These are phyloP conservation scores for Ceratocystis ficicola DNA, from an alignment of 2,329 filamentous ascomycete species.

Conservation along the genomic window DNA sequence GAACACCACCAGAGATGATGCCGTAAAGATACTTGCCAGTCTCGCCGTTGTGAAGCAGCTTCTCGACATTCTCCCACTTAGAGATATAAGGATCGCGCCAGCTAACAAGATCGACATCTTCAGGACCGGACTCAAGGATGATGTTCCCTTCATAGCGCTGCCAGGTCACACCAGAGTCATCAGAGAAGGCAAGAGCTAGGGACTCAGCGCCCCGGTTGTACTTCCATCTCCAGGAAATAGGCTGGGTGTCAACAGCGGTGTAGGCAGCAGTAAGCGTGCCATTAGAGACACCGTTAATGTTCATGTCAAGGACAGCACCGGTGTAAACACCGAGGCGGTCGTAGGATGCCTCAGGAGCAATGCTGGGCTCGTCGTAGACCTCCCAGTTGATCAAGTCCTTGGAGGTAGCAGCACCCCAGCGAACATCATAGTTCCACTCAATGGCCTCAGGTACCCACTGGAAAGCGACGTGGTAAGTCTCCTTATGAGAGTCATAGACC, in stretches of 20 bases:
- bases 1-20: slow-evolving; percentile 31
- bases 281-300: slow-evolving; percentile 30
- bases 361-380: slow-evolving; percentile 22
- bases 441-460: slow-evolving; percentile 26
- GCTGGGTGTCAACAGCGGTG: slow-evolving; percentile 34
- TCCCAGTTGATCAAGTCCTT: slow-evolving; percentile 32
- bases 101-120: slow-evolving; percentile 24
- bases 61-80: slow-evolving; percentile 23
- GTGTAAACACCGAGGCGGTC: slow-evolving; percentile 37
- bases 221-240: slow-evolving; percentile 36
- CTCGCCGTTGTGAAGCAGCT: slow-evolving; percentile 21
- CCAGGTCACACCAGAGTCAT: slow-evolving; percentile 28
- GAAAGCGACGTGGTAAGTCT: slow-evolving; percentile 35
- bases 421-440: slow-evolving; percentile 25
- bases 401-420: slow-evolving; percentile 31
- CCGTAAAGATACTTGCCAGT: slow-evolving; percentile 30
- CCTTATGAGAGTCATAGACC: slow-evolving; percentile 34
- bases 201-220: slow-evolving; percentile 37
- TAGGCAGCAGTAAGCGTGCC: slow-evolving; percentile 34
- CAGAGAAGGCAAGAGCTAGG: slow-evolving; percentile 34
- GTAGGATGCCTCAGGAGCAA: slow-evolving; percentile 28
- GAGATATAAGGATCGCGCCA: slow-evolving; percentile 27
- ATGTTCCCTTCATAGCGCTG: slow-evolving; percentile 24
- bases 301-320: slow-evolving; percentile 34
- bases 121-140: slow-evolving; percentile 24